phyloP scores from a whole-genome alignment of 495 filamentous ascomycete species.

The Pseudoneurospora amorphoporcata region DNA sequence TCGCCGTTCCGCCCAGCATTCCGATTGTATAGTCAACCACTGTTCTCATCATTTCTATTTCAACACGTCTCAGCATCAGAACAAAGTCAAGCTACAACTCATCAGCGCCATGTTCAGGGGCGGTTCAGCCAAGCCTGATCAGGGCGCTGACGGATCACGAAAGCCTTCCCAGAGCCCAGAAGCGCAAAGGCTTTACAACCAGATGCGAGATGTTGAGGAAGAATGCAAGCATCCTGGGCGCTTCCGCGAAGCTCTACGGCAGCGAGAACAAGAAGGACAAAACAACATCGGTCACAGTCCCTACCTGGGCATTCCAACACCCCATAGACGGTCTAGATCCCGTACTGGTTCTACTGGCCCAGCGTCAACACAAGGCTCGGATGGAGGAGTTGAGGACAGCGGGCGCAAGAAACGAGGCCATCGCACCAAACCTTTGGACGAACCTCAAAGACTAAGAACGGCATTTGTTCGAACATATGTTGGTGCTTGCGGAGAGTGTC shows the following conservation, averaged over 20 bases:
- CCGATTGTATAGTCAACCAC: not conserved
- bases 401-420: slow-evolving; percentile 3
- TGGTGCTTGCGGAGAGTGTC: slow-evolving; percentile 17
- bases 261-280: not conserved
- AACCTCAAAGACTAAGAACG: slow-evolving; percentile 5
- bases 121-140: not conserved
- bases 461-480: slow-evolving; percentile 17
- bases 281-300: not conserved
- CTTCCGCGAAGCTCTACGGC: not conserved
- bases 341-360: not conserved
- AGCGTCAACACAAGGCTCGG: not conserved
- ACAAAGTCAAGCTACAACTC: not conserved
- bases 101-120: not conserved
- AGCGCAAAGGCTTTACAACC: slow-evolving; percentile 27
- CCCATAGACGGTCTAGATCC: not conserved
- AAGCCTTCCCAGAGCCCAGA: slow-evolving; percentile 15
- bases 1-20: not conserved
- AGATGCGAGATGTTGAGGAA: slow-evolving; percentile 17
- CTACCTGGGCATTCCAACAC: not conserved
- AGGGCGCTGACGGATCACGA: not conserved
- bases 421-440: slow-evolving; percentile 12
- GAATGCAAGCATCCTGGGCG: not conserved
- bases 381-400: not conserved
- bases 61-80: not conserved
- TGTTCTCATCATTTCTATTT: not conserved